phyloP scores from a whole-genome alignment of 495 filamentous ascomycete genomes.

The Saxophila tyrrhenica region DNA sequence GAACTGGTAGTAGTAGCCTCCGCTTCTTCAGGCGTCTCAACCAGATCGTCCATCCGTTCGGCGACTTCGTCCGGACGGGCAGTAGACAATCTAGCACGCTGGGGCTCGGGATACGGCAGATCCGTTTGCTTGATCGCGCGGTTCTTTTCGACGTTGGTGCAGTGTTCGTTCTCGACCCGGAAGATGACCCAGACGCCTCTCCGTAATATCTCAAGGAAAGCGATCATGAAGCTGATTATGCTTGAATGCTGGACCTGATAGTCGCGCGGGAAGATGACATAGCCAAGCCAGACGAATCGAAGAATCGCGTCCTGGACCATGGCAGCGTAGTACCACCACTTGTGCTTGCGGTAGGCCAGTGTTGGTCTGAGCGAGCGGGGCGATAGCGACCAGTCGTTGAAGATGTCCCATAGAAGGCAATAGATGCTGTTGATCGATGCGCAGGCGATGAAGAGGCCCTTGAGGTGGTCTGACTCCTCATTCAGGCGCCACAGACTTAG shows the following conservation, averaged over 20 bases:
- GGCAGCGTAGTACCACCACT: conserved; percentile 59
- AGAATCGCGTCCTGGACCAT: conserved; percentile 80
- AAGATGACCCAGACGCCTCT: conserved; percentile 84
- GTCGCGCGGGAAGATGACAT: conserved; percentile 67
- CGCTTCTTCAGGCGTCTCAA: not conserved
- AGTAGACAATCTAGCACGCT: not conserved
- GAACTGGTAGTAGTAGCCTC: conserved; percentile 1
- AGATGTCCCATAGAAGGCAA: conserved; percentile 82
- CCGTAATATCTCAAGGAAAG: conserved; percentile 64
- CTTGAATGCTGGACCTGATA: conserved; percentile 77
- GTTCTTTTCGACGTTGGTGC: conserved; percentile 54
- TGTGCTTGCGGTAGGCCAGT: conserved; percentile 46
- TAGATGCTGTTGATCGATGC: conserved; percentile 73
- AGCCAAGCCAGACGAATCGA: conserved; percentile 92
- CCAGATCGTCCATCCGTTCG: not conserved
- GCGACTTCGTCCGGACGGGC: not conserved
- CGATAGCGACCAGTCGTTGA: not conserved
- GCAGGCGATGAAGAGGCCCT: conserved; percentile 65
- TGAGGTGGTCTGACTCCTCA: conserved; percentile 34
- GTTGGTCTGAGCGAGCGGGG: conserved; percentile 60
- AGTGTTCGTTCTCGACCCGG: conserved; percentile 79
- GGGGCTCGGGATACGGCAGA: conserved; percentile 44
- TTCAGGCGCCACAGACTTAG: conserved; percentile 47
- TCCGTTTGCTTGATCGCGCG: conserved; percentile 72
- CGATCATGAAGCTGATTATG: conserved; percentile 61